Base-by-base conservation (phyloP, 306 rosid genomes). In the Benincasa hispida region DNA sequence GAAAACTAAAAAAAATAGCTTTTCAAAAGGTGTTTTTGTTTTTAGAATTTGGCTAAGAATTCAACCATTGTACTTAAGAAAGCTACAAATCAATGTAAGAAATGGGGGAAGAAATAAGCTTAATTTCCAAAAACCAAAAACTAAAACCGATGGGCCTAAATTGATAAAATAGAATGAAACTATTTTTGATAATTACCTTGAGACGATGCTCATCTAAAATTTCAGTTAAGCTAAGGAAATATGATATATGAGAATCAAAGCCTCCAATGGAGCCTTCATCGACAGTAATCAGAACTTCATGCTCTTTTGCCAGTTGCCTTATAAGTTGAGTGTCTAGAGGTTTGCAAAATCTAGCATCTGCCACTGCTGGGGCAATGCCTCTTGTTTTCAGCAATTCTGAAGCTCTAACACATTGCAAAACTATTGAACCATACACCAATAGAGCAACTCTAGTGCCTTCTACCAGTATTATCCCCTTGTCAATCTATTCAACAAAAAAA, bases 261-360 rank as follows among this genome's bases (percentile, higher is more conserved):
- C 97, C 98, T 74, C 98, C 98, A 55, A 93, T 86, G 10, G 97
- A 87, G 74, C 97, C 97, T 84, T 93, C 97, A 69, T 93, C 98
- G 15, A 82, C 92, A 7, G 97, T 90, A 75, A 93, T 76, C 27
- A 93, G 88, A 59, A 91, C 81, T 84, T 93, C 97, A 80, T 90
- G 97, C 75, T 91, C 92, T 70, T 78, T 87, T 58, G 93, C 89
- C 72, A 93, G 82, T 78, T 68, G 86, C 79, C 70, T 84, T 67
- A 91, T 83, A 67, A 93, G 91, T 65, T 75, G 80, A 60, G 91
- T 83, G 77, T 93, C 98, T 83, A 91, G 83, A 55, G 97, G 98
- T 60, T 93, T 93, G 86, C 98, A 93, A 81, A 93, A 93, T 79
- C 97, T 86, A 11, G 98, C 98, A 89, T 91, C 98, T 10, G 96